These are phyloP conservation scores for Tetracladium marchalianum DNA, from an alignment of 495 filamentous ascomycete species.

Conservation along the genomic window DNA sequence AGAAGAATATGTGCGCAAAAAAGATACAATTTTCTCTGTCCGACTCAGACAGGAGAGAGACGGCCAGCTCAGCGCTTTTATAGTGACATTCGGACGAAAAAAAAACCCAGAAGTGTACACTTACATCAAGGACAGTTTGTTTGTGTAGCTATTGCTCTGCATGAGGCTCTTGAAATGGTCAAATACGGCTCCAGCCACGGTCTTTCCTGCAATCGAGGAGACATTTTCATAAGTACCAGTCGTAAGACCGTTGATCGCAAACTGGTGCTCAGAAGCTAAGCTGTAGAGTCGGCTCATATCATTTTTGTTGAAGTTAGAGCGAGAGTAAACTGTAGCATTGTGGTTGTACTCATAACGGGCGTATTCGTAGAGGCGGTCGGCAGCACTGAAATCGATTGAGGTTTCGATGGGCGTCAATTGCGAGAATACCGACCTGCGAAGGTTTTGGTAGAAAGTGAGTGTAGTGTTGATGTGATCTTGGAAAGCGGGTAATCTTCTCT, in stretches of 20 bases:
- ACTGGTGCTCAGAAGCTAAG: slow-evolving; percentile 50
- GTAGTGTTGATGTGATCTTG: slow-evolving; percentile 26
- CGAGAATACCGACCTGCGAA: slow-evolving; percentile 30
- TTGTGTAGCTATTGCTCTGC: not conserved
- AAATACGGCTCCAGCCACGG: slow-evolving; percentile 42
- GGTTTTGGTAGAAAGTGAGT: slow-evolving; percentile 37
- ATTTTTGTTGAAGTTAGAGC: slow-evolving; percentile 27
- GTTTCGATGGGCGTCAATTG: slow-evolving; percentile 3
- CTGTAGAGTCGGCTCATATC: slow-evolving; percentile 41
- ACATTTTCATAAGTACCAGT: slow-evolving; percentile 24
- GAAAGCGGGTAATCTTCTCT: slow-evolving; percentile 30
- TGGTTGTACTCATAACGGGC: slow-evolving; percentile 52
- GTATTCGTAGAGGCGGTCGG: slow-evolving; percentile 31
- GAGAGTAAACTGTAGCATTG: slow-evolving; percentile 37
- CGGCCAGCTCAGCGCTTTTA: too few relatives aligned
- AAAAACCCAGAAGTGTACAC: not conserved
- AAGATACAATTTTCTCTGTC: too few relatives aligned
- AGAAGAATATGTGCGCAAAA: too few relatives aligned
- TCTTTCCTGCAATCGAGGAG: slow-evolving; percentile 46
- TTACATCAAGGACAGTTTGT: too few relatives aligned
- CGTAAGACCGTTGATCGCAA: slow-evolving; percentile 44
- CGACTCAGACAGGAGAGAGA: too few relatives aligned
- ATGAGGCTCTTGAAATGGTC: slow-evolving; percentile 38
- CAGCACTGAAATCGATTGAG: slow-evolving; percentile 10
- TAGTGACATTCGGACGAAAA: not conserved